Evolutionary conservation across 2,329 filamentous ascomycete species (phyloP).

Genomic region (Colletotrichum euphorbiae): DNA sequence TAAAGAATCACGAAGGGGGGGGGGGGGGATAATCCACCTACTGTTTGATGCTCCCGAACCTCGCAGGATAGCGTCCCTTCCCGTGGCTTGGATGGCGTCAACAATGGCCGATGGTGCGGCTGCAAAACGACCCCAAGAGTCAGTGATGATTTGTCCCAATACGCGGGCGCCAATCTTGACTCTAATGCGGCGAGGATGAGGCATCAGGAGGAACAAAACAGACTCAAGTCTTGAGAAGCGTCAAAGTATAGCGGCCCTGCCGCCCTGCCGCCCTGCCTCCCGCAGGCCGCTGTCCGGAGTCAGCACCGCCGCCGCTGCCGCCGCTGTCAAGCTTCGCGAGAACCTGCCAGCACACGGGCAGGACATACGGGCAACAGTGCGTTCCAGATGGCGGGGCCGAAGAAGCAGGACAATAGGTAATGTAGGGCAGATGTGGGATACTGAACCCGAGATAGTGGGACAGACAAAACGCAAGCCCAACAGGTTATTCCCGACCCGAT

Average conservation of each 20-base stretch:
- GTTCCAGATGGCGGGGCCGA: too few relatives aligned
- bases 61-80: slow-evolving; percentile 92
- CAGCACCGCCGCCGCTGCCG: neutral
- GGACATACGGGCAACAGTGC: neutral
- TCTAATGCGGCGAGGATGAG: neutral
- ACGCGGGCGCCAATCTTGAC: slow-evolving; percentile 23
- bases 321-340: neutral
- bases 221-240: slow-evolving; percentile 11
- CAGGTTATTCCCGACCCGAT: neutral
- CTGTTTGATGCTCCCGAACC: slow-evolving; percentile 88
- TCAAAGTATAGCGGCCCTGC: slow-evolving; percentile 9
- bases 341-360: neutral
- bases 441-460: neutral
- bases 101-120: slow-evolving; percentile 92
- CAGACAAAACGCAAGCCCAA: neutral
- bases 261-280: neutral
- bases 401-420: too few relatives aligned
- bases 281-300: neutral
- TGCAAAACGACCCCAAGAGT: slow-evolving; percentile 44
- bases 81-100: slow-evolving; percentile 86
- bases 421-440: neutral
- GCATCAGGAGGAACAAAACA: slow-evolving; percentile 12
- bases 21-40: slow-evolving; percentile 57
- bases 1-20: neutral
- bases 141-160: slow-evolving; percentile 9